Conservation (phyloP, 1,284 basidiomycete species). For the Moesziomyces sp. region DNA sequence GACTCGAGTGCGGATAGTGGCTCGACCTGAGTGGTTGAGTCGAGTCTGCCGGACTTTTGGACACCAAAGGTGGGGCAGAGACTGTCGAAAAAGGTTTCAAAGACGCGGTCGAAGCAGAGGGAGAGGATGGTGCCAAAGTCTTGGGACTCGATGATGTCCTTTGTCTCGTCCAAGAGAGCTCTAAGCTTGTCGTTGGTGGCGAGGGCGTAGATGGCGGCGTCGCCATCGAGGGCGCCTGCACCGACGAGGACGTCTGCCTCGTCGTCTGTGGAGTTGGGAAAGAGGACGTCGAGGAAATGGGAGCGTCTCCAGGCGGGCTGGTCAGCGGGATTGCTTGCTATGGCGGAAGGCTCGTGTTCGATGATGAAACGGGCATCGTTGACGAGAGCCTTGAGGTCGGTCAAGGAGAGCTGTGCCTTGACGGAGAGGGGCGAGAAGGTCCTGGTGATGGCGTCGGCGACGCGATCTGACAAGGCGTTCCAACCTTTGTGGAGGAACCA, state of each 20-base stretch:
- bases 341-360: slow-evolving; percentile 18
- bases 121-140: slow-evolving; percentile 79
- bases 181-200: slow-evolving; percentile 73
- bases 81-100: slow-evolving; percentile 72
- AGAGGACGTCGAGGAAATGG: slow-evolving; percentile 53
- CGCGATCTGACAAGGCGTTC: slow-evolving; percentile 80
- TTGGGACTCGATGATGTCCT: slow-evolving; percentile 74
- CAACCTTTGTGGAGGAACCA: slow-evolving; percentile 90
- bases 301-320: slow-evolving; percentile 21
- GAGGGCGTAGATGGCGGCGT: slow-evolving; percentile 16
- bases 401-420: slow-evolving; percentile 77
- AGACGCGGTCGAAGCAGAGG: slow-evolving; percentile 77
- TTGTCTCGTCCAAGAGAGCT: slow-evolving; percentile 77
- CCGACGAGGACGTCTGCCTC: slow-evolving; percentile 57
- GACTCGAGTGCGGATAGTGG: slow-evolving; percentile 70
- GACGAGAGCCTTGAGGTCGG: slow-evolving; percentile 73
- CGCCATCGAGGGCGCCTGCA: slow-evolving; percentile 55
- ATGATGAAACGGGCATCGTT: slow-evolving; percentile 30
- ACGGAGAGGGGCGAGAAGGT: slow-evolving; percentile 79
- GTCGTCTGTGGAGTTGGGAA: slow-evolving; percentile 55
- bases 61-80: slow-evolving; percentile 69
- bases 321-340: not conserved
- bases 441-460: slow-evolving; percentile 79
- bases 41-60: slow-evolving; percentile 17
- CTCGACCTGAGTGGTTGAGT: slow-evolving; percentile 29